Conservation (phyloP, 805 yeast species). For the Wickerhamiella brachini region DNA sequence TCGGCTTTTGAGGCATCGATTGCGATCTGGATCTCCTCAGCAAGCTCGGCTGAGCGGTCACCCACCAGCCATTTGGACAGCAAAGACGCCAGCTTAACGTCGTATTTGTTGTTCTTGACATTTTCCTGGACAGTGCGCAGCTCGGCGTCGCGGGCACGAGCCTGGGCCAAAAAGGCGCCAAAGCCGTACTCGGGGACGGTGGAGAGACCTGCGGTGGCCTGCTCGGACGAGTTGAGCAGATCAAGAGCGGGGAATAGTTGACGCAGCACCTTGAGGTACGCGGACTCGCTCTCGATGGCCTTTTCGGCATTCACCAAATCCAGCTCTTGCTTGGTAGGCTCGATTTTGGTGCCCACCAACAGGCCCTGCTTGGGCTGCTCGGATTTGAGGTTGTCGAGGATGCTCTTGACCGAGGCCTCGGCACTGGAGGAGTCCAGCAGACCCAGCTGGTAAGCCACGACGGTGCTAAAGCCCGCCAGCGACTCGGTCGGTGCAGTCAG, state of each 20-base stretch:
- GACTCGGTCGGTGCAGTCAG: constrained; percentile 35
- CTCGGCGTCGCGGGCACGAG: constrained; percentile 37
- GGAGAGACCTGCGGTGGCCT: constrained; percentile 26
- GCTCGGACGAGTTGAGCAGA: constrained; percentile 45
- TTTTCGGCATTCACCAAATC: not conserved
- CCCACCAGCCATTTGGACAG: constrained; percentile 59
- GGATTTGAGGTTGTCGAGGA: constrained; percentile 39
- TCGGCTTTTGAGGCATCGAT: constrained; percentile 24
- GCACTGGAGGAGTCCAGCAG: constrained; percentile 26
- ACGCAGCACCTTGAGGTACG: constrained; percentile 58
- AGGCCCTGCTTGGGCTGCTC: constrained; percentile 49
- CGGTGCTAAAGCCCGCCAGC: constrained; percentile 19
- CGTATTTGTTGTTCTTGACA: constrained; percentile 27
- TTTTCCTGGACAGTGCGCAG: constrained; percentile 33
- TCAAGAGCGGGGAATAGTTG: constrained; percentile 51
- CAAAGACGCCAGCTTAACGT: constrained; percentile 36
- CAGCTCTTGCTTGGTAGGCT: not conserved
- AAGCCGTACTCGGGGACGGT: constrained; percentile 77
- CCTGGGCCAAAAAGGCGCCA: constrained; percentile 53
- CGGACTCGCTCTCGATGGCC: constrained; percentile 39
- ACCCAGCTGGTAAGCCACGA: constrained; percentile 46
- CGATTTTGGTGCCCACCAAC: constrained; percentile 31
- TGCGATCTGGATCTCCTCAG: constrained; percentile 7
- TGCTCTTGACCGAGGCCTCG: constrained; percentile 30
- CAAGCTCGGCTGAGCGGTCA: constrained; percentile 14